These are phyloP conservation scores for Solanum arcanum DNA, from an alignment of 257 asterid genomes.

Conservation along the genomic window DNA sequence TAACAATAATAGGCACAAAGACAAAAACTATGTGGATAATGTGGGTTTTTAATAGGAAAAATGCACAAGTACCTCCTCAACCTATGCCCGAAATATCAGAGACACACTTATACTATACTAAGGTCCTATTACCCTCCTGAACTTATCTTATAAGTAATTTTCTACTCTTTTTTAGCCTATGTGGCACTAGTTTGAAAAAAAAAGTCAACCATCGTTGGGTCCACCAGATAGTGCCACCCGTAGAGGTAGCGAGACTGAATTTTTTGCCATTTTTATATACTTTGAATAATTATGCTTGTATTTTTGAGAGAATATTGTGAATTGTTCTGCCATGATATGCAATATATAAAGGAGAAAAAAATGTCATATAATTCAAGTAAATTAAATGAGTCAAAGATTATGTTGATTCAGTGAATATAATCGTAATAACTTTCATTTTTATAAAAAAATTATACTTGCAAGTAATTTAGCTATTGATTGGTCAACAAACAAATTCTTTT, in stretches of 20 bases:
- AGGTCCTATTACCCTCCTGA: too few relatives aligned
- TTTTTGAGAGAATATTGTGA: not conserved
- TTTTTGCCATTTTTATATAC: not conserved
- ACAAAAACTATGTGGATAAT: not conserved
- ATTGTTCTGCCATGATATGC: not conserved
- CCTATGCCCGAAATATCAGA: too few relatives aligned
- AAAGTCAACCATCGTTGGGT: too few relatives aligned
- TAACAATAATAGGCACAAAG: not conserved
- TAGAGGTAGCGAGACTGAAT: not conserved
- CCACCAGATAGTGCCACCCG: too few relatives aligned
- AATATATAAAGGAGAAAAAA: not conserved
- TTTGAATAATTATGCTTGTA: not conserved
- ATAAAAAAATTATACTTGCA: not conserved
- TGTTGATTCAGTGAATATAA: not conserved
- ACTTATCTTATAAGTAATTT: too few relatives aligned
- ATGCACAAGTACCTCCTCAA: too few relatives aligned
- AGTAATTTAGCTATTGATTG: not conserved
- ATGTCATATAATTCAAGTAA: not conserved
- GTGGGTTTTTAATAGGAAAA: not conserved
- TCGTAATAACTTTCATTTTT: not conserved
- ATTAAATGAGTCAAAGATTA: not conserved
- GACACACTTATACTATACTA: too few relatives aligned
- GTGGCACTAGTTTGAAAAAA: too few relatives aligned
- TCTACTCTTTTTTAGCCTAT: too few relatives aligned
- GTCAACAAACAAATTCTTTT: not conserved